Base-by-base conservation (phyloP, 2,329 filamentous ascomycete species). In the Westerdykella ornata region DNA sequence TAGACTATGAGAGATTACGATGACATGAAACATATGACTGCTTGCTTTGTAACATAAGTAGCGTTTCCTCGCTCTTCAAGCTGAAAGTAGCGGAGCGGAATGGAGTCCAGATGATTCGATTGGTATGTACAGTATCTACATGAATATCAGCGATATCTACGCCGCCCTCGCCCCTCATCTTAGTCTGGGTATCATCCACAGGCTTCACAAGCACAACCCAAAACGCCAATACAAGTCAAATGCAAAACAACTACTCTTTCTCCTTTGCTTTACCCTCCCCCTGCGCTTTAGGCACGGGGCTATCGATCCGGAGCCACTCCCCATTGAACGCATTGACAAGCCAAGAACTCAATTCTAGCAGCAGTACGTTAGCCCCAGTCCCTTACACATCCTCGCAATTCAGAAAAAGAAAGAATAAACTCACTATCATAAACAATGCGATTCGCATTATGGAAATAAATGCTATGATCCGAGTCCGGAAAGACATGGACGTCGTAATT, bases 401-500 rank as follows among this genome's bases (percentile, higher is more conserved):
- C 14, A 35, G 29, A 19, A 29, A n/a, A 29, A 29, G 30, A 13
- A 26, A 7, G 8, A 26, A 22, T 11, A 4, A 22, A 80, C 88
- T 76, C 71, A 94, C 88, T 94, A 53, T 95, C 85, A 61, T 92
- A 97, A 5, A 98, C 89, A 54, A 97, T 86, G 42, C 72, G 74
- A 62, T 95, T 89, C 19, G 87, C 94, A 62, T 89, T 89, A 63
- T 98, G 90, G 62, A 97, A 98, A 60, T 81, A 88, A 46, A 98
- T 98, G 46, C 84, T 80, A 66, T 98, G 92, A 68, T 98, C 88
- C 40, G 86, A 94, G 64, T 98, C 92, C 0, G 92, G 92, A 68
- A 95, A 98, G 42, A 97, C 81, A 64, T 97, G 90, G 11, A 98
- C 81, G 60, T 98, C 92, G 57, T 97, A 98, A 59, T 98, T 98